phyloP scores from a whole-genome alignment of 1,284 basidiomycete species.

The Sanguinoderma infundibulare region DNA sequence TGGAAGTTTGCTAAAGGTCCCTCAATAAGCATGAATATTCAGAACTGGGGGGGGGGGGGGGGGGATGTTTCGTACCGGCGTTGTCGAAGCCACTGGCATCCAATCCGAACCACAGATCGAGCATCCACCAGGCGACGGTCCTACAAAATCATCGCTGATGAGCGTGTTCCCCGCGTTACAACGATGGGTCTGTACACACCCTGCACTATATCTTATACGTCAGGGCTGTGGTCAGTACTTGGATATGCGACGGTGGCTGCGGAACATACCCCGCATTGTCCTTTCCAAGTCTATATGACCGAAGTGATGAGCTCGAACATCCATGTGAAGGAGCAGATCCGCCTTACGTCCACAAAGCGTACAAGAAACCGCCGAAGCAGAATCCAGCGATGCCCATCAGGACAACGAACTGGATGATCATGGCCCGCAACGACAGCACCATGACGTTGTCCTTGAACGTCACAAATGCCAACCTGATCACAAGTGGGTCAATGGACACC shows the following conservation, averaged over 20 bases:
- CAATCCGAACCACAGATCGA: conserved; percentile 88
- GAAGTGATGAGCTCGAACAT: not conserved
- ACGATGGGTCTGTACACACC: conserved; percentile 34
- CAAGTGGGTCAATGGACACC: not conserved
- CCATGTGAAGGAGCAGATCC: not conserved
- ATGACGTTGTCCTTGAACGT: conserved; percentile 87
- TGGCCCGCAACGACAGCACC: conserved; percentile 78
- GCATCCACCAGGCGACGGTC: conserved; percentile 87
- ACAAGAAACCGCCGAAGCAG: conserved; percentile 89
- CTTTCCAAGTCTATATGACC: conserved; percentile 18
- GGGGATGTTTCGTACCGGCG: conserved; percentile 77
- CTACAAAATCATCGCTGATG: not conserved
- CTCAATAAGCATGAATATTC: not conserved
- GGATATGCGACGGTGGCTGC: not conserved
- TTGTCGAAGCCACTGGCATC: conserved; percentile 85
- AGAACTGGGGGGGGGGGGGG: conserved; percentile 20
- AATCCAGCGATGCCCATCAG: conserved; percentile 90
- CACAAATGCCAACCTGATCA: conserved; percentile 78
- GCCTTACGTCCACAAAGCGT: conserved; percentile 87
- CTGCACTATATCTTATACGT: conserved; percentile 48
- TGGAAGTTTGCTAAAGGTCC: conserved; percentile 68
- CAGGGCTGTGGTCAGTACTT: not conserved
- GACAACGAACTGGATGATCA: conserved; percentile 78
- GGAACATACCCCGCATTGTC: conserved; percentile 14
- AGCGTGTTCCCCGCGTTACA: not conserved